Evolutionary conservation across 108 stramenopile species (phyloP).

Genomic region (Cylindrotheca fusiformis): DNA sequence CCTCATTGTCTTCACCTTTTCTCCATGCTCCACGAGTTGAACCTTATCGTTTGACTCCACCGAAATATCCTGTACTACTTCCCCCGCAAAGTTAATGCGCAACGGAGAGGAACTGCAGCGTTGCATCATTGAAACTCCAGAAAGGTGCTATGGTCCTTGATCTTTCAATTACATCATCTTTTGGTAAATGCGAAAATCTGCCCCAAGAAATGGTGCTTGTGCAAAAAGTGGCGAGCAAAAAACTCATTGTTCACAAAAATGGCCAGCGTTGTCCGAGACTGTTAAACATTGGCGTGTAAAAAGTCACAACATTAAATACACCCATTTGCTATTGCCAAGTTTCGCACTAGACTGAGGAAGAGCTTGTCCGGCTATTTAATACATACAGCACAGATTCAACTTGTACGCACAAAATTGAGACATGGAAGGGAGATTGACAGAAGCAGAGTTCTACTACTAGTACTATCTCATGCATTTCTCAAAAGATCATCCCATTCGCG

Average conservation of each 20-base stretch:
- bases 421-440: too few species aligned
- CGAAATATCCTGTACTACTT: neutral
- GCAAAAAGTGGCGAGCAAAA: neutral
- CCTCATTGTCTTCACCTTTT: neutral
- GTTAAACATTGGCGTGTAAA: too few species aligned
- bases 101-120: neutral
- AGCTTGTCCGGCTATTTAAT: too few species aligned
- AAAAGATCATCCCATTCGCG: too few species aligned
- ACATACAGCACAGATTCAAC: too few species aligned
- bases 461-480: too few species aligned
- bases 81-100: neutral
- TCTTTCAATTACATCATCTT: neutral
- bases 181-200: neutral
- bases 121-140: neutral
- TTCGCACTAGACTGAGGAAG: too few species aligned
- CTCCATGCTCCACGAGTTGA: neutral
- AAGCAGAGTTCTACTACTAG: too few species aligned
- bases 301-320: too few species aligned
- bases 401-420: too few species aligned
- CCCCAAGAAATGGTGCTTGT: neutral
- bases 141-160: neutral
- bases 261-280: neutral
- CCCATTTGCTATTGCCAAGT: too few species aligned
- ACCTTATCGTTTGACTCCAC: neutral
- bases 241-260: neutral